Evolutionary conservation across 345 rosid genomes (phyloP), one percentile per base, ranked within the genome.

Genomic region (Citrus mangshanensis): DNA sequence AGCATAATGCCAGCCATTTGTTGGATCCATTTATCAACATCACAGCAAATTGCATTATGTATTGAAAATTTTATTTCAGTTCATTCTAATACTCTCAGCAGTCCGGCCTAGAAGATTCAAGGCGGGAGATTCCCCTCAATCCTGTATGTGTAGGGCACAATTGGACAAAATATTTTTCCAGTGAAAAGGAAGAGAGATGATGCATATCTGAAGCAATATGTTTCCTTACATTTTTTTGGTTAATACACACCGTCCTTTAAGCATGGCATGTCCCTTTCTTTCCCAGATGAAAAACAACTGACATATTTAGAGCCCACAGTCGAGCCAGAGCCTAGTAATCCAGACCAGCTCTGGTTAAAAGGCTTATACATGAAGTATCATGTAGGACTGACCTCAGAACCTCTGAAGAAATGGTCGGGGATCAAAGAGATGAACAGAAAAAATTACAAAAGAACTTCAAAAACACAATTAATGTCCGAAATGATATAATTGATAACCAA

Each of bases 341-440:
- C 56, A 51, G 56, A 51, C 56, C 21, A 18, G 21, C 6, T 18
- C 56, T 16, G 0, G 21, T 51, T 51, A 51, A 16, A 51, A 51
- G 56, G 56, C 19, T 51, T 51, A 13, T 4, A 51, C 71, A 7
- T 88, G 74, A 75, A 86, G 86, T 68, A 59, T 74, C 12, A 78
- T 78, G 76, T 91, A 91, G 62, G 88, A 81, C 61, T 83, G 90
- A 30, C 92, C 93, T 78, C 46, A 84, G 77, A 84, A 90, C 80
- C 91, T 85, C 93, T 89, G 83, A 55, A 61, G 51, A 73, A 77
- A 73, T 25, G 8, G 25, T 19, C 49, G 30, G 24, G 62, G 46
- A 51, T 25, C 58, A 6, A 19, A 28, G 56, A 28, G 42, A 79
- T 67, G 27, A 37, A 54, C 19, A 38, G 3, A 16, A 60, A 30